Evolutionary conservation across 2,329 filamentous ascomycete species (phyloP).

Genomic region (Emergomyces africanus): DNA sequence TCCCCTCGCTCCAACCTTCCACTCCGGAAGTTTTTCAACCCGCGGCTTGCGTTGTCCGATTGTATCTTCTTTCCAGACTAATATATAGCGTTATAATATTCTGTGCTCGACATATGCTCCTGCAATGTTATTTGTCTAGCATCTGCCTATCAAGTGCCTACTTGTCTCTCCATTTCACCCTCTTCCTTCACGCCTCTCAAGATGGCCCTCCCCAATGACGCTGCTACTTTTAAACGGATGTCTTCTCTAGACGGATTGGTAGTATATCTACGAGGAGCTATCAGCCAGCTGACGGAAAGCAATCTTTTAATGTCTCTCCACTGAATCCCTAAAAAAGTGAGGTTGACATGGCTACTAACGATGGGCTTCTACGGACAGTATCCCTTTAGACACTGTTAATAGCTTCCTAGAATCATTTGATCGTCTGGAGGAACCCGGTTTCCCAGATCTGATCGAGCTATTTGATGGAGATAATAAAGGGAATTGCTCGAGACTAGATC

Average conservation of each 20-base stretch:
- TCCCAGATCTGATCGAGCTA: constrained; percentile 6
- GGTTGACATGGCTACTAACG: not conserved
- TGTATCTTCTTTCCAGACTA: not conserved
- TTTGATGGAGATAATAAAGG: constrained; percentile 6
- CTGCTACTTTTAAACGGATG: not conserved
- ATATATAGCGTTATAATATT: not conserved
- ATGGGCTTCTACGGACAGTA: not conserved
- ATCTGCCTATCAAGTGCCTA: not conserved
- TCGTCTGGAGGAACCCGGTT: not conserved
- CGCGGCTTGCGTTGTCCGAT: not conserved
- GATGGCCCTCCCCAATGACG: not conserved
- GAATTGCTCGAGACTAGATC: constrained; percentile 7
- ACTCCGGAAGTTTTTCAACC: not conserved
- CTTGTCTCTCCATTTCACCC: too few relatives aligned
- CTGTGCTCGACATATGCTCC: not conserved
- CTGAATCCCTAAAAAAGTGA: not conserved
- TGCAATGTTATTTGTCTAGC: not conserved
- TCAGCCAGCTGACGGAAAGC: not conserved
- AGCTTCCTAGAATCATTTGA: constrained; percentile 2
- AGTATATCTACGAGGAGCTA: constrained; percentile 3
- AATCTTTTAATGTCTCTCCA: constrained; percentile 7
- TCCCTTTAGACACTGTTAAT: constrained; percentile 5
- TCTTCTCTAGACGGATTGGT: not conserved
- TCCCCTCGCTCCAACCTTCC: not conserved
- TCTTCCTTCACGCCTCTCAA: not conserved